These are phyloP conservation scores for Oxyria digyna DNA, from an alignment of 148 eudicot species.

Conservation along the genomic window DNA sequence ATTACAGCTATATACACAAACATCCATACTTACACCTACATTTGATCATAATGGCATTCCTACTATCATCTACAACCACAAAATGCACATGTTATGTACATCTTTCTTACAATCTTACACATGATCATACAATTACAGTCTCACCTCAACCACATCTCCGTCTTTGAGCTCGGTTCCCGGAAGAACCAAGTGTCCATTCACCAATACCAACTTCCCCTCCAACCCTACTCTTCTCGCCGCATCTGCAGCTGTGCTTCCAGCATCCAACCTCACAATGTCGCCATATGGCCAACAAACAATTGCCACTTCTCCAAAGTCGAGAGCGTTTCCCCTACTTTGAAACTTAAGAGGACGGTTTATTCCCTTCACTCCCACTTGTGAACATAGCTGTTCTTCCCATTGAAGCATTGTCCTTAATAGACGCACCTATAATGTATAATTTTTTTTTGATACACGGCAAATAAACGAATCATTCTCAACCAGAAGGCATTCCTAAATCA, in stretches of 20 bases:
- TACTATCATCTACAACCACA: constrained; percentile 1
- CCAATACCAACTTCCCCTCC: constrained; percentile 62
- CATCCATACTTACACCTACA: not conserved
- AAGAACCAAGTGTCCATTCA: constrained; percentile 67
- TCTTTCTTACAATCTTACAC: not conserved
- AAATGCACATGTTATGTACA: constrained; percentile 1
- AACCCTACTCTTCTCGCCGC: constrained; percentile 71
- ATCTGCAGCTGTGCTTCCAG: constrained; percentile 90
- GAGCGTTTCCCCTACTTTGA: constrained; percentile 13
- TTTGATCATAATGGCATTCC: not conserved
- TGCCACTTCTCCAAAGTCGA: constrained; percentile 55
- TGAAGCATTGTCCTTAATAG: constrained; percentile 90
- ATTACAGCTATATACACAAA: not conserved
- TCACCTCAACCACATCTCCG: constrained; percentile 82
- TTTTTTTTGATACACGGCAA: no score
- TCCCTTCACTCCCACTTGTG: constrained; percentile 45
- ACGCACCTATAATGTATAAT: constrained; percentile 38
- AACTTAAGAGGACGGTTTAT: constrained; percentile 7
- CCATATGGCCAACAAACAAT: constrained; percentile 82
- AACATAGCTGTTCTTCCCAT: constrained; percentile 79
- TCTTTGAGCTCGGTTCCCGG: constrained; percentile 68
- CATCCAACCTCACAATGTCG: constrained; percentile 56
- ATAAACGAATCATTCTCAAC: no score
- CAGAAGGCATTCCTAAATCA: no score
- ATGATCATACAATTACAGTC: constrained; percentile 23